Conservation (phyloP, 2,329 filamentous ascomycete genomes). For the Tolypocladium tundrense region DNA sequence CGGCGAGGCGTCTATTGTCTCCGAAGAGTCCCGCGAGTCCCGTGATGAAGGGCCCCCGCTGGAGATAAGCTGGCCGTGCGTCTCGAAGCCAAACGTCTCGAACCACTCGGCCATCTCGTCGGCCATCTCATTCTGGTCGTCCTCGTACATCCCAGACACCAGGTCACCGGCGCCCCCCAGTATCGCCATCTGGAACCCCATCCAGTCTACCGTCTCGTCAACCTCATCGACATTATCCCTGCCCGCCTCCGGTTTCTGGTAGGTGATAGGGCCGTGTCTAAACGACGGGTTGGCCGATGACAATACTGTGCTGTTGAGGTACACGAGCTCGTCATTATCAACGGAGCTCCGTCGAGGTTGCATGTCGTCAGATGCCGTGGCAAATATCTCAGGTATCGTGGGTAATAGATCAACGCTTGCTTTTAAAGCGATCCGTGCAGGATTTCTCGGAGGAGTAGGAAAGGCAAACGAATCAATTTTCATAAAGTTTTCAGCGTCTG, state of each 20-base stretch:
- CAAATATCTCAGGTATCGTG: slow-evolving; percentile 13
- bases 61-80: slow-evolving; percentile 27
- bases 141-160: slow-evolving; percentile 32
- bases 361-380: background rate
- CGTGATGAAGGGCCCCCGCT: slow-evolving; percentile 7
- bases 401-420: slow-evolving; percentile 7
- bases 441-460: slow-evolving; percentile 9
- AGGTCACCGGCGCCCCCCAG: slow-evolving; percentile 45
- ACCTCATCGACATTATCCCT: slow-evolving; percentile 20
- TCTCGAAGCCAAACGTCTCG: slow-evolving; percentile 35
- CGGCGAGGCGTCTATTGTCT: slow-evolving; percentile 14
- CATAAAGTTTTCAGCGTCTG: background rate
- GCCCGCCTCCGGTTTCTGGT: slow-evolving; percentile 33
- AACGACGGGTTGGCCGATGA: slow-evolving; percentile 39
- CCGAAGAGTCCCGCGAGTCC: slow-evolving; percentile 6
- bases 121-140: slow-evolving; percentile 27
- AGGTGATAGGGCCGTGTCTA: slow-evolving; percentile 44
- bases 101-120: slow-evolving; percentile 42
- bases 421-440: slow-evolving; percentile 6
- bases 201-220: slow-evolving; percentile 49
- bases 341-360: background rate
- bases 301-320: slow-evolving; percentile 36
- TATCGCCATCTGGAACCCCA: slow-evolving; percentile 56
- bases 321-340: slow-evolving; percentile 31
- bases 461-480: background rate